Percentiles rank a stretch among this genome's conserved stretches.
These are phyloP conservation scores for Exophiala spinifera DNA, from an alignment of 2,329 filamentous ascomycete species.

Conservation along the genomic window DNA sequence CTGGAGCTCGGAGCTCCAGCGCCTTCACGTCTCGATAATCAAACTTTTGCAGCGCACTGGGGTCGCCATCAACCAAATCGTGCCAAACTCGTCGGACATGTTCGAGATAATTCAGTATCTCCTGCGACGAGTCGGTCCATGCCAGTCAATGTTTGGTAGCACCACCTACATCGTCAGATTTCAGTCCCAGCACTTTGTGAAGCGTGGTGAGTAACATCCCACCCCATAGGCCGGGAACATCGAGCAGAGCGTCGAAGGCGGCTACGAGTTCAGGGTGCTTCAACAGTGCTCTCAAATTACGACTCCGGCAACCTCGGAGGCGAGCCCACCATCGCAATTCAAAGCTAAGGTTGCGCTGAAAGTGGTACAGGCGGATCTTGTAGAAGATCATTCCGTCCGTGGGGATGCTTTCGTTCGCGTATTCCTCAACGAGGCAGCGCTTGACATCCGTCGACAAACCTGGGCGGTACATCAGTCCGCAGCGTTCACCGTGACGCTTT, in stretches of 20 bases:
- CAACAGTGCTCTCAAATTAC: slow-evolving; percentile 31
- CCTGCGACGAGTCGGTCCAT: slow-evolving; percentile 24
- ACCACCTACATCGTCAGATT: slow-evolving; percentile 35
- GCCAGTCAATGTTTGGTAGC: not conserved
- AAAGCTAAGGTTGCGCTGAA: slow-evolving; percentile 22
- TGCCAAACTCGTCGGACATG: slow-evolving; percentile 36
- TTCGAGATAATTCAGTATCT: slow-evolving; percentile 35
- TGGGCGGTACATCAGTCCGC: slow-evolving; percentile 7
- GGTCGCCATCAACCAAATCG: slow-evolving; percentile 32
- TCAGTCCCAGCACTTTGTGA: slow-evolving; percentile 32
- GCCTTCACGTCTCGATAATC: slow-evolving; percentile 34
- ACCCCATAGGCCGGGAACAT: slow-evolving; percentile 34
- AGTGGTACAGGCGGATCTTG: slow-evolving; percentile 32
- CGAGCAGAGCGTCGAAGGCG: slow-evolving; percentile 35
- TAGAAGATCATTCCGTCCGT: slow-evolving; percentile 33
- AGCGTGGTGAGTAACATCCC: slow-evolving; percentile 34
- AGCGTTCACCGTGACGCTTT: not conserved
- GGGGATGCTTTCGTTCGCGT: slow-evolving; percentile 31
- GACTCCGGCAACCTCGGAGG: slow-evolving; percentile 28
- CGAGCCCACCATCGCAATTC: slow-evolving; percentile 25
- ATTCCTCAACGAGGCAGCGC: slow-evolving; percentile 32
- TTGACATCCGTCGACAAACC: slow-evolving; percentile 30
- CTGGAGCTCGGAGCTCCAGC: slow-evolving; percentile 35
- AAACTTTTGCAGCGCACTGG: slow-evolving; percentile 29
- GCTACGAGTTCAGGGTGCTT: slow-evolving; percentile 28